Evolutionary conservation across 257 asterid genomes (phyloP), one percentile per base, ranked within the genome.

Genomic region (Gentiana macrophylla): DNA sequence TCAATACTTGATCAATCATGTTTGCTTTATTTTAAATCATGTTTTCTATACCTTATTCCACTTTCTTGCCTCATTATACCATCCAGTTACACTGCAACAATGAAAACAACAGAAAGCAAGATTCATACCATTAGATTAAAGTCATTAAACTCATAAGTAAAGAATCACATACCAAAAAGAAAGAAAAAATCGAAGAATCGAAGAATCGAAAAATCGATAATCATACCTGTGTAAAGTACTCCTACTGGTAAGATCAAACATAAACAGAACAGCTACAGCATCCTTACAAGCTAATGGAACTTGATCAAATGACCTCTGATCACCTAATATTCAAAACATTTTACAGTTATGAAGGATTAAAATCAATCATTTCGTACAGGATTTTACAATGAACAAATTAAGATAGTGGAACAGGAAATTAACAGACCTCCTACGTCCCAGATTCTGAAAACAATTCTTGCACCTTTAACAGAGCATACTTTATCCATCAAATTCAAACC

Each of bases 391-490:
- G 35, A 13, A 7, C 4, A 6, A 24, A 24, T 24, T 0, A 24
- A 24, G 24, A 24, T 24, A 24, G 24, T 13, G 37, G 8, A 57
- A 3, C 33, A 55, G 53, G 3, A 41, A 41, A 62, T 32, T n/a
- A 15, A 48, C 37, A 50, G 70, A 87, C 96, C 96, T 74, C 79
- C 87, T 51, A 88, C 96, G 74, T 88, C 96, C 96, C 96, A 88
- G 53, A 88, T 70, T 67, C 76, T 77, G 67, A 82, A 80, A 47
- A 83, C 89, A 72, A 88, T 82, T 63, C 89, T 75, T 35, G 95
- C 94, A 12, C 95, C 96, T 68, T 61, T 58, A 46, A 88, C 80
- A 49, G 62, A 57, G 53, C 80, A 50, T 4, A 79, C 79, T 65
- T 84, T 88, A 65, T 79, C 81, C 94, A 88, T 80, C 52, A 88